A percentile compares a stretch with the other conserved stretches of the same genome.
Conservation (phyloP, 2,329 filamentous ascomycete genomes). For the Epicoccum nigrum region DNA sequence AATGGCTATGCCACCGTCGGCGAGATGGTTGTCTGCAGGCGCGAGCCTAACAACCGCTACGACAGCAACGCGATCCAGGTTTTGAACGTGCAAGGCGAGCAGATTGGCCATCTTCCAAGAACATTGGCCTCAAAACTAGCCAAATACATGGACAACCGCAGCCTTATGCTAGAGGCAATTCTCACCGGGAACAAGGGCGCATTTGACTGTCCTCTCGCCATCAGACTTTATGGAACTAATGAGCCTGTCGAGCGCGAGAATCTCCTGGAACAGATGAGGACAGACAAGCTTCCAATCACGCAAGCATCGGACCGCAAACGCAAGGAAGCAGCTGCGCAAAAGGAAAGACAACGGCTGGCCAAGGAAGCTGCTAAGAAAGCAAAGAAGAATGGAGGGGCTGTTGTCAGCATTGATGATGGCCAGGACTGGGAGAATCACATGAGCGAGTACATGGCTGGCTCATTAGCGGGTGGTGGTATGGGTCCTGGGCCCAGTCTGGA, state of each 20-base stretch:
- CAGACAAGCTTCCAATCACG: slow-evolving; percentile 64
- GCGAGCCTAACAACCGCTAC: slow-evolving; percentile 69
- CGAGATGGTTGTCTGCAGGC: slow-evolving; percentile 47
- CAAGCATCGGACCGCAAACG: slow-evolving; percentile 53
- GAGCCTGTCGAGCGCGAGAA: slow-evolving; percentile 58
- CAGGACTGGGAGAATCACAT: slow-evolving; percentile 39
- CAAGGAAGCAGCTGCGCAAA: slow-evolving; percentile 61
- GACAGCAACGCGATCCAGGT: slow-evolving; percentile 74
- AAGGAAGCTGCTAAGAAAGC: slow-evolving; percentile 42
- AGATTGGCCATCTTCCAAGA: slow-evolving; percentile 80
- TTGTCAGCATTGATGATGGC: slow-evolving; percentile 32
- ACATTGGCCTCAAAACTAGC: slow-evolving; percentile 73
- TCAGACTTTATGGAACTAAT: slow-evolving; percentile 73
- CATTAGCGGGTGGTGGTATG: slow-evolving; percentile 33
- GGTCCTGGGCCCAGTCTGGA: slow-evolving; percentile 60
- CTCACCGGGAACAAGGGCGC: slow-evolving; percentile 69
- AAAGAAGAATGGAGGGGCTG: slow-evolving; percentile 43
- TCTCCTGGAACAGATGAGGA: slow-evolving; percentile 68
- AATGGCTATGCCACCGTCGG: slow-evolving; percentile 43
- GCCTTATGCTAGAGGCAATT: slow-evolving; percentile 71
- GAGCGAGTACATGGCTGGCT: slow-evolving; percentile 34
- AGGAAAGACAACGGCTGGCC: slow-evolving; percentile 59
- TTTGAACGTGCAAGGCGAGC: slow-evolving; percentile 73
- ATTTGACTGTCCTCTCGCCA: slow-evolving; percentile 74
- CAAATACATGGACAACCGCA: slow-evolving; percentile 62